phyloP scores from a whole-genome alignment of 1,284 basidiomycete species.

The Phellinidium pouzarii region DNA sequence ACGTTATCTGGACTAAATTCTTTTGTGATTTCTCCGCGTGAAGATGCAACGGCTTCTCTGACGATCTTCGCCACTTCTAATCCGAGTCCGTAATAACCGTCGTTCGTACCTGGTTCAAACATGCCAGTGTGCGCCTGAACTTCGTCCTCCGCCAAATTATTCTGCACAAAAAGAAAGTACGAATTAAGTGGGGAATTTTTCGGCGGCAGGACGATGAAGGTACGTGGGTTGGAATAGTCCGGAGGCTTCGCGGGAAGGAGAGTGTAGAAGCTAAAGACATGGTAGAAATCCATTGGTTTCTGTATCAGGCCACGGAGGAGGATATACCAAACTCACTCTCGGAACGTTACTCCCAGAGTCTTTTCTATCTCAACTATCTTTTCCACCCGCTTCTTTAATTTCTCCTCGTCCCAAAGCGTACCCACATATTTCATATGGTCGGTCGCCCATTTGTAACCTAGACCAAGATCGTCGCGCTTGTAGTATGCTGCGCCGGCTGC shows the following conservation, averaged over 20 bases:
- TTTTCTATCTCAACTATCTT: slow-evolving; percentile 53
- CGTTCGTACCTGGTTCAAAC: slow-evolving; percentile 80
- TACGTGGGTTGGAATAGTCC: slow-evolving; percentile 45
- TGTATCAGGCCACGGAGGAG: slow-evolving; percentile 6
- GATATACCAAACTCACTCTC: slow-evolving; percentile 51
- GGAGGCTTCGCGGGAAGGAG: slow-evolving; percentile 59
- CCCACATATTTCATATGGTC: slow-evolving; percentile 91
- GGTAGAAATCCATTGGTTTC: slow-evolving; percentile 8
- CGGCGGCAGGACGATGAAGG: slow-evolving; percentile 73
- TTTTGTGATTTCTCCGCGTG: slow-evolving; percentile 22
- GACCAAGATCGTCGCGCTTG: slow-evolving; percentile 63
- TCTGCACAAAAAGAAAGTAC: slow-evolving; percentile 58
- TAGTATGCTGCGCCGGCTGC: slow-evolving; percentile 83
- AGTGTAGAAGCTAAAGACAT: slow-evolving; percentile 62
- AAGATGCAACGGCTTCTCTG: slow-evolving; percentile 42
- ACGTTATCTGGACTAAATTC: slow-evolving; percentile 11
- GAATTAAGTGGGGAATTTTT: slow-evolving; percentile 41
- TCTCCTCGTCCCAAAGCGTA: slow-evolving; percentile 78
- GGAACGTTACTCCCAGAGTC: slow-evolving; percentile 61
- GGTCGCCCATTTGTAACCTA: slow-evolving; percentile 70
- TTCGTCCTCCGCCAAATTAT: slow-evolving; percentile 70
- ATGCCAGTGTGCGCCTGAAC: slow-evolving; percentile 85
- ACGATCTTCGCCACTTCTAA: slow-evolving; percentile 56
- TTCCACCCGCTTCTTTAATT: slow-evolving; percentile 57
- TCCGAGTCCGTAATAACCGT: slow-evolving; percentile 86